Base-by-base conservation (phyloP, 1,139 yeast genomes). In the Protomyces pachydermus region DNA sequence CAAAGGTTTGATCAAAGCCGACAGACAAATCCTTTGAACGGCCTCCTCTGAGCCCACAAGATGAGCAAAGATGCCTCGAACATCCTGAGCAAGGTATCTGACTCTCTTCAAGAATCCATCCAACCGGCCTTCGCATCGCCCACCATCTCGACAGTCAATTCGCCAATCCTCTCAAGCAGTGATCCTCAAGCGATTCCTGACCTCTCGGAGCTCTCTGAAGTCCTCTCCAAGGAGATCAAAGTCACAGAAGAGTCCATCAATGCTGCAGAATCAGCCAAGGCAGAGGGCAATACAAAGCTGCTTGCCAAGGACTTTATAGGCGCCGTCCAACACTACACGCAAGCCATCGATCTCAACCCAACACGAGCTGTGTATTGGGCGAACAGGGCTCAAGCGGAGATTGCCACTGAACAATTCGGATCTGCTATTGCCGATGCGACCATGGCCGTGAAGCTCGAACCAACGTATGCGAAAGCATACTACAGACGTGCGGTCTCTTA, bases 371-470 rank as follows among this genome's bases (percentile, higher is more conserved):
- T 91, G 20, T 87, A 84, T 72, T 88, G 78, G 73, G 85, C 97
- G 37, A 93, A 93, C 76, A 80, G 97, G 68, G 97, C 98, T 0
- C 95, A 90, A 71, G 96, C 90, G 0, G 86, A 91, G 70, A 84
- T 91, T 72, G 88, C 89, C 73, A 76, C 86, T 65, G 98, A 93
- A 73, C 86, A 85, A 71, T 91, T 87, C 74, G 98, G 97, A 1
- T 80, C 84, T 58, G 96, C 97, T 1, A 82, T 91, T 3, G 78
- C 76, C 18, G 97, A 91, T 73, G 87, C 96, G 70, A 82, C 86
- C 48, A 76, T 77, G 56, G 91, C 98, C 0, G 79, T 93, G 58
- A 81, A 79, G 58, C 73, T 86, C 12, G 91, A 93, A 72, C 82
- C 86, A 0, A 74, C 78, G 52, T 88, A 88, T 72, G 77, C 84